phyloP scores from a whole-genome alignment of 768 basidiomycete species.

The Serendipita sp. region DNA sequence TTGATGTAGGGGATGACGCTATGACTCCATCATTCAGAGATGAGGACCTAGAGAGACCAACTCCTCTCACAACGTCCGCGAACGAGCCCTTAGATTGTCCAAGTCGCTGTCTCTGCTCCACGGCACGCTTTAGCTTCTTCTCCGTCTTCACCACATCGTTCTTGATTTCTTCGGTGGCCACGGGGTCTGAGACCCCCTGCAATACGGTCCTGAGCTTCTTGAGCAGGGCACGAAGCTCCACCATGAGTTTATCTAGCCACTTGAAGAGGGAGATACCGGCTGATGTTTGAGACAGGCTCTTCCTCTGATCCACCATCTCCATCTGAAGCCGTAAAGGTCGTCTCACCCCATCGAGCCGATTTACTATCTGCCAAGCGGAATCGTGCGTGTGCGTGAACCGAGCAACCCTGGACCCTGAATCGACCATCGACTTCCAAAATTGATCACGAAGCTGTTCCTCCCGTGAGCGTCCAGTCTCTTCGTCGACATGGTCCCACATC shows the following conservation, averaged over 20 bases:
- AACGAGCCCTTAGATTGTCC: too few relatives aligned
- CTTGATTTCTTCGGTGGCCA: too few relatives aligned
- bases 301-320: background rate
- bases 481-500: constrained; percentile 33
- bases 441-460: constrained; percentile 30
- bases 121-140: too few relatives aligned
- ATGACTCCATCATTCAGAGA: too few relatives aligned
- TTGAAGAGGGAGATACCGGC: background rate
- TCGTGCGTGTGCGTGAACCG: constrained; percentile 15
- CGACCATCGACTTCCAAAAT: constrained; percentile 38
- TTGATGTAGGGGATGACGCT: too few relatives aligned
- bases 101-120: too few relatives aligned
- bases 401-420: constrained; percentile 27
- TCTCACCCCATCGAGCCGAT: constrained; percentile 8
- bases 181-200: too few relatives aligned
- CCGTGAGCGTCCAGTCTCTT: constrained; percentile 18
- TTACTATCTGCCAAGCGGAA: constrained; percentile 20
- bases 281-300: background rate
- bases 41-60: too few relatives aligned
- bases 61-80: too few relatives aligned
- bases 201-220: too few relatives aligned
- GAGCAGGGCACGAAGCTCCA: background rate
- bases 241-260: background rate
- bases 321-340: background rate
- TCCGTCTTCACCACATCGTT: too few relatives aligned